Conservation (phyloP, 257 asterid species). For the Jaltomata sinuosa region DNA sequence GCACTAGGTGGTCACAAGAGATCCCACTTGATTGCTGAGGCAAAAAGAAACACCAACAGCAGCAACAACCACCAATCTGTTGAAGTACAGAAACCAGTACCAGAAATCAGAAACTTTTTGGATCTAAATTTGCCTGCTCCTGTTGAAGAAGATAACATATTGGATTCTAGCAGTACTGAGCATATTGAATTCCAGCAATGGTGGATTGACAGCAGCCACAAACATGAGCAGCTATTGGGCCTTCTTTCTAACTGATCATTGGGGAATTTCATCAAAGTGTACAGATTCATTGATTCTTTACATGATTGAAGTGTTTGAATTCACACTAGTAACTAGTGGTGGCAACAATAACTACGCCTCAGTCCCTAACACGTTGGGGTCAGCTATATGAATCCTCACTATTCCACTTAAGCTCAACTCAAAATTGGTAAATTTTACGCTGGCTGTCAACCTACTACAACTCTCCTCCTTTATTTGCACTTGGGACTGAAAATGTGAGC, state of each 20-base stretch:
- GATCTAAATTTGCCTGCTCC: constrained; percentile 95
- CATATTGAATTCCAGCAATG: constrained; percentile 38
- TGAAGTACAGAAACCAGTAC: constrained; percentile 9
- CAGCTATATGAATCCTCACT: not conserved
- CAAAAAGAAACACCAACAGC: constrained; percentile 8
- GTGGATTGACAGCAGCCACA: constrained; percentile 45
- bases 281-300: constrained; percentile 45
- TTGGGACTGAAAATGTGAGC: not conserved
- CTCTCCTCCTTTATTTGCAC: not conserved
- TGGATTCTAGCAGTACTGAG: constrained; percentile 12
- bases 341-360: not conserved
- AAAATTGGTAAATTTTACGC: not conserved
- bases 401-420: not conserved
- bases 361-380: not conserved
- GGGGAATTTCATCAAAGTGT: constrained; percentile 8
- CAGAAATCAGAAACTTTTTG: constrained; percentile 50
- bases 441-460: not conserved
- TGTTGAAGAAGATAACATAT: constrained; percentile 41
- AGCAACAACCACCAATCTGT: not conserved
- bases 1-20: constrained; percentile 95
- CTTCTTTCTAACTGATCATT: constrained; percentile 24
- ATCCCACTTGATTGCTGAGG: constrained; percentile 47
- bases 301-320: constrained; percentile 8
- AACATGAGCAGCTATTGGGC: constrained; percentile 41
- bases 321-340: not conserved